Evolutionary conservation across 495 filamentous ascomycete genomes (phyloP).

Genomic region (Neohortaea acidophila): DNA sequence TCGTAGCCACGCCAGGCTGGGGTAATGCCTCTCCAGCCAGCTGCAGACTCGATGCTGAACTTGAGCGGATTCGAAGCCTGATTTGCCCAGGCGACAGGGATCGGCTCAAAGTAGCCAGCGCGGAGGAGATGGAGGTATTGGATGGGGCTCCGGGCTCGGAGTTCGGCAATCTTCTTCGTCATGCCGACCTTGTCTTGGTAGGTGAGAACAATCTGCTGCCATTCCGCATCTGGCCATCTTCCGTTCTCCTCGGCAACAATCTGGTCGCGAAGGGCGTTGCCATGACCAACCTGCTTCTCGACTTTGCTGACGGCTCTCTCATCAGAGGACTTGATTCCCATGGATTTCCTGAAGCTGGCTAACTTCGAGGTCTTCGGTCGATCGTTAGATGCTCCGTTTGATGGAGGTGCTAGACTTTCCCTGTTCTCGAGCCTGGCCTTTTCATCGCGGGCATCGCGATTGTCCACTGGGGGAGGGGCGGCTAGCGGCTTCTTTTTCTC

Average conservation of each 20-base stretch:
- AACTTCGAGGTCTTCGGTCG: slow-evolving; percentile 22
- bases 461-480: slow-evolving; percentile 1
- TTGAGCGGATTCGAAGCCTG: slow-evolving; percentile 31
- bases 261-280: slow-evolving; percentile 19
- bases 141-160: slow-evolving; percentile 26
- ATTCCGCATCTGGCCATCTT: slow-evolving; percentile 30
- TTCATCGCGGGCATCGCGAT: slow-evolving; percentile 1
- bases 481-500: too few relatives aligned
- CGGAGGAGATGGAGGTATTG: slow-evolving; percentile 35
- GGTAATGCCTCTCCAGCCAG: slow-evolving; percentile 35
- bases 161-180: slow-evolving; percentile 26
- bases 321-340: slow-evolving; percentile 28
- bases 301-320: slow-evolving; percentile 14
- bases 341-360: slow-evolving; percentile 25
- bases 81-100: slow-evolving; percentile 32
- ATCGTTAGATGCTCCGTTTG: not conserved
- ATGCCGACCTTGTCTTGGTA: slow-evolving; percentile 34
- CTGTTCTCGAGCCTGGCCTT: slow-evolving; percentile 3
- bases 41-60: slow-evolving; percentile 31
- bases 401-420: not conserved
- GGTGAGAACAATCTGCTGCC: slow-evolving; percentile 25
- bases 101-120: slow-evolving; percentile 37
- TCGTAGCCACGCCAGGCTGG: slow-evolving; percentile 35
- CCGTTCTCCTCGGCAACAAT: slow-evolving; percentile 32
- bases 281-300: slow-evolving; percentile 19